A percentile compares a stretch with the other conserved stretches of the same genome.
Conservation (phyloP, 2,329 filamentous ascomycete species). For the Clonostachys rosea region DNA sequence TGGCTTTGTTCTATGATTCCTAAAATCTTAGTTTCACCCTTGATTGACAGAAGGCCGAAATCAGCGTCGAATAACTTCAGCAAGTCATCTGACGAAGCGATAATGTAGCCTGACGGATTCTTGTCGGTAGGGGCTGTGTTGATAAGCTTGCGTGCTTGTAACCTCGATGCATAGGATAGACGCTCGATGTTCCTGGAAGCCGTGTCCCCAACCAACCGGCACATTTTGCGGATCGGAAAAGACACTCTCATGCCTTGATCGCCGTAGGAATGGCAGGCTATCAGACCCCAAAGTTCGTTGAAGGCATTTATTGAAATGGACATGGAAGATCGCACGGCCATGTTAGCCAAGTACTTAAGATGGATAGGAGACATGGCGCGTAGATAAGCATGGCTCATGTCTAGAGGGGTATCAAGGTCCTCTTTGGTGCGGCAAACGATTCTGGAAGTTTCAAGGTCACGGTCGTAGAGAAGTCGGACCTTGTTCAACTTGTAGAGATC, state of each 20-base stretch:
- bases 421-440: conserved; percentile 74
- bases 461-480: conserved; percentile 81
- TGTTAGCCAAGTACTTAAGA: conserved; percentile 80
- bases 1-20: conserved; percentile 72
- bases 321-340: conserved; percentile 92
- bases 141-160: conserved; percentile 84
- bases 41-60: conserved; percentile 78
- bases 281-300: conserved; percentile 79
- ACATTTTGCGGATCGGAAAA: conserved; percentile 91
- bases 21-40: conserved; percentile 83
- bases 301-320: conserved; percentile 90
- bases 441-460: conserved; percentile 73
- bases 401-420: conserved; percentile 70
- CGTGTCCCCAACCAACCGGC: conserved; percentile 78
- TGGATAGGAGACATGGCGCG: conserved; percentile 90
- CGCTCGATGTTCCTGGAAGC: conserved; percentile 85
- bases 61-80: conserved; percentile 83
- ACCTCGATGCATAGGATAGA: conserved; percentile 76
- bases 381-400: conserved; percentile 80
- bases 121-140: conserved; percentile 76
- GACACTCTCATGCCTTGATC: conserved; percentile 79
- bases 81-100: conserved; percentile 82
- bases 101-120: conserved; percentile 85
- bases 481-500: conserved; percentile 91
- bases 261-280: conserved; percentile 82